Evolutionary conservation across 2,329 filamentous ascomycete genomes (phyloP), one percentile per base, ranked within the genome.

Genomic region (Botryotinia globosa): DNA sequence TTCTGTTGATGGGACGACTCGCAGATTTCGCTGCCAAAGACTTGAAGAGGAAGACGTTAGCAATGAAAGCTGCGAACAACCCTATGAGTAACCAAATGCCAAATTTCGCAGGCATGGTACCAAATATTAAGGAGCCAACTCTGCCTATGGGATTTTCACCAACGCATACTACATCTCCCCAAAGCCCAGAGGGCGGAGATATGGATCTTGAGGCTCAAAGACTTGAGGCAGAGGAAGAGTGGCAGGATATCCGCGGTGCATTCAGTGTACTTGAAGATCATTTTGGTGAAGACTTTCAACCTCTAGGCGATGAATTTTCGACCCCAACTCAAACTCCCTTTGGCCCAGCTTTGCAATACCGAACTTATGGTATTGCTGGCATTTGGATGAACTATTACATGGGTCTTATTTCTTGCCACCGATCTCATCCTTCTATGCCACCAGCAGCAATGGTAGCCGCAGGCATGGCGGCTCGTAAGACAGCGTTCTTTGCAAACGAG

Each of bases 381-480:
- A 86, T 98, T 34, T 97, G 94, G 93, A 90, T 92, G 79, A 91
- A 94, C 76, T 94, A 93, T 81, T 92, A 97, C 81, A 93, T 95
- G 85, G 91, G 91, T 0, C 86, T 94, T 64, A 95, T 98, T 73
- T 87, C 94, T 71, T 87, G 96, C n/a, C 85, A 95, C 73, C 88
- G 96, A 48, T 87, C 90, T 1, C 94, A 98, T 77, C 96, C 96
- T 0, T 88, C 88, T 37, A 98, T 98, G 94, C 95, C 94, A 0
- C 94, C 95, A 0, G 90, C 94, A 14, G 92, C 94, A 51, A 68
- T 97, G 89, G 88, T 94, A 78, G 94, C 96, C 4, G 94, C 94
- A 0, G 92, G 91, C 12, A 86, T 97, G 75, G 90, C 92, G 16
- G 93, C 94, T 0, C 84, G 84, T 22, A 88, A 92, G 67, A 98